These are phyloP conservation scores for Chlorella sorokiniana DNA, from an alignment of 139 green algal species.

Conservation along the genomic window DNA sequence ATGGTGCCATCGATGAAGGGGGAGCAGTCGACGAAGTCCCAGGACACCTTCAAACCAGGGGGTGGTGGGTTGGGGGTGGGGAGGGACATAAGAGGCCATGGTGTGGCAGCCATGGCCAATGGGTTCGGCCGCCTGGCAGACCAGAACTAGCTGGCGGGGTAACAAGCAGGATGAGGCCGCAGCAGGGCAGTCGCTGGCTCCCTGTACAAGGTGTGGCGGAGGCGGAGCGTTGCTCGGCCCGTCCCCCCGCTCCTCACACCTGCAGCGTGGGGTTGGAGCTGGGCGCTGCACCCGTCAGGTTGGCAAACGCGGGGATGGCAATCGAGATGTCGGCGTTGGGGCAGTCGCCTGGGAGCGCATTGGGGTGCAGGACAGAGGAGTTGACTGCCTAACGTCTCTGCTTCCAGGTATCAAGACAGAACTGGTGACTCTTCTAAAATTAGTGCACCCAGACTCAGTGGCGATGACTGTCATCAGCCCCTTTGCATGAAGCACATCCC, in stretches of 20 bases:
- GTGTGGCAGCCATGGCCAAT: no score
- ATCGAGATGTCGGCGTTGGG: slow-evolving; percentile 21
- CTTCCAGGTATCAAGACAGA: no score
- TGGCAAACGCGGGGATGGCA: slow-evolving; percentile 24
- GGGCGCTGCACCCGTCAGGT: slow-evolving; percentile 23
- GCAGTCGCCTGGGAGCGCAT: slow-evolving; percentile 29
- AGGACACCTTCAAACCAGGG: neutral
- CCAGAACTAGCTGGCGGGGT: no score
- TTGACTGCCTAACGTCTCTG: no score
- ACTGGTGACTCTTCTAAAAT: no score
- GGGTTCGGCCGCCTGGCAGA: no score
- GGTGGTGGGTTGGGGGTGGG: neutral
- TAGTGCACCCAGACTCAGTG: no score
- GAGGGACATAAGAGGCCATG: neutral
- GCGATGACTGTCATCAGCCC: no score
- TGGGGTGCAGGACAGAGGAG: neutral
- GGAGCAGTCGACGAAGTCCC: slow-evolving; percentile 38
- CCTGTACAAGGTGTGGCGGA: no score
- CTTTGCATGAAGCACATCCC: no score
- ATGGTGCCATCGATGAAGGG: slow-evolving; percentile 40
- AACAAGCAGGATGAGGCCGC: no score
- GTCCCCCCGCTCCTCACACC: neutral
- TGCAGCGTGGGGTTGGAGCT: slow-evolving; percentile 15
- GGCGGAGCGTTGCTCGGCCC: neutral
- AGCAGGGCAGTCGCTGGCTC: neutral